Evolutionary conservation across 805 yeast genomes (phyloP).

Genomic region (Pichia thaimueangensis): DNA sequence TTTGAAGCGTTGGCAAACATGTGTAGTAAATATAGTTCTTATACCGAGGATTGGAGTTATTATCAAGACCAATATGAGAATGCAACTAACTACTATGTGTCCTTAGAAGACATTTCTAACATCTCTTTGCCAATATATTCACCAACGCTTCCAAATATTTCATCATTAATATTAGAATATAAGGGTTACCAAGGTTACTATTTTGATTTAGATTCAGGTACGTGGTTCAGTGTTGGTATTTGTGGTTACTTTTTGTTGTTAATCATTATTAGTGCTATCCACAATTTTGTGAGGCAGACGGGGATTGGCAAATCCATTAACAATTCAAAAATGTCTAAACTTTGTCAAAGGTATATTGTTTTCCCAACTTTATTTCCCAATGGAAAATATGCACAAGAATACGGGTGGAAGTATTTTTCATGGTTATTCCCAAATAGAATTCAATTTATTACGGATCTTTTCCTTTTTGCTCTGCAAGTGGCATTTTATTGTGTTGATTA

Average conservation of each 20-base stretch:
- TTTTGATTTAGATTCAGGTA: slow-evolving; percentile 23
- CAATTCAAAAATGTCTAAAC: slow-evolving; percentile 21
- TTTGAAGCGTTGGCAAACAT: slow-evolving; percentile 1
- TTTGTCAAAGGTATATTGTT: slow-evolving; percentile 30
- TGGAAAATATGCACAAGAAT: slow-evolving; percentile 17
- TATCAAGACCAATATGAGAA: slow-evolving; percentile 23
- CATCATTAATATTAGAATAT: slow-evolving; percentile 1
- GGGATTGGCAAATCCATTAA: slow-evolving; percentile 26
- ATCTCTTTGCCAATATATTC: slow-evolving; percentile 11
- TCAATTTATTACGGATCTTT: slow-evolving; percentile 26
- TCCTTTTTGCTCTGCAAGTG: slow-evolving; percentile 23
- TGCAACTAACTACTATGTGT: slow-evolving; percentile 23
- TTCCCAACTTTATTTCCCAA: slow-evolving; percentile 34
- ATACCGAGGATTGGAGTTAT: slow-evolving; percentile 16
- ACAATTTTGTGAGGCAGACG: slow-evolving; percentile 27
- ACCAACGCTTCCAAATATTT: slow-evolving; percentile 16
- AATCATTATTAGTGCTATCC: slow-evolving; percentile 30
- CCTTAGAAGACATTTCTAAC: slow-evolving; percentile 7
- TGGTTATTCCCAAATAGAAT: slow-evolving; percentile 29
- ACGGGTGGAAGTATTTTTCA: slow-evolving; percentile 17
- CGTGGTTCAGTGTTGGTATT: slow-evolving; percentile 31
- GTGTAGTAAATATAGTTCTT: slow-evolving; percentile 12
- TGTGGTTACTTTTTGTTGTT: slow-evolving; percentile 35
- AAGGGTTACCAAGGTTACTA: slow-evolving; percentile 17
- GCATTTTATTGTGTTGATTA: slow-evolving; percentile 19